Evolutionary conservation across 176 grass and related monocot genomes (phyloP), one percentile per base, ranked within the genome.

Genomic region (Elymus sibiricus): DNA sequence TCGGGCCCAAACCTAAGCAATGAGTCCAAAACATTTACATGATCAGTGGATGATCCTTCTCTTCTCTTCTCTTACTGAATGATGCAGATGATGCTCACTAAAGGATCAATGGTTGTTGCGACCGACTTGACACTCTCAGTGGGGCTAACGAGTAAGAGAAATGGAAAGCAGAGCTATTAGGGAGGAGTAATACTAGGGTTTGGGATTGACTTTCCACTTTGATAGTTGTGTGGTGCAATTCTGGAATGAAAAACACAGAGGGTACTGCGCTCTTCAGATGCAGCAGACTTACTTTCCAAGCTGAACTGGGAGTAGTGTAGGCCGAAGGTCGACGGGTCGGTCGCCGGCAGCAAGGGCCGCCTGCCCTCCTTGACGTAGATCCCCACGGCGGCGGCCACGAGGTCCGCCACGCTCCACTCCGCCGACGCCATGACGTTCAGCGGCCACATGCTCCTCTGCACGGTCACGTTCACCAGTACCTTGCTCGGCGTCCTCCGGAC

Each of bases 301-400:
- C 92, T 91, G 89, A 94, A 99, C 90, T 94, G 93, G 12, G 97
- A 99, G 87, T 88, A 99, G 76, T 99, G 97, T 71, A 99, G 88
- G 26, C 88, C 71, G 85, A 92, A 96, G 49, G 75, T 64, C 3
- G 84, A 80, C 46, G 91, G 86, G 31, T 94, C 88, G 9, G 84
- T 2, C 4, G 88, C 77, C 19, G 88, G 82, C 79, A 95, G 86
- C 80, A 9, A 43, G 21, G 97, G 92, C 16, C 88, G 78, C 5
- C 97, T 84, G 16, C 84, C 86, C 89, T 99, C 97, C 88, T 90
- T 94, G 79, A 91, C 92, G 89, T 99, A 94, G 26, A 85, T 86
- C 56, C 28, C 53, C 15, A 98, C 74, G 75, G 87, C 90, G 69
- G 91, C 84, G 1, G 74, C 82, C 32, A 92, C 88, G n/a, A 98